Evolutionary conservation across 202 grass and related monocot species (phyloP).

Genomic region (Carex sylvatica): DNA sequence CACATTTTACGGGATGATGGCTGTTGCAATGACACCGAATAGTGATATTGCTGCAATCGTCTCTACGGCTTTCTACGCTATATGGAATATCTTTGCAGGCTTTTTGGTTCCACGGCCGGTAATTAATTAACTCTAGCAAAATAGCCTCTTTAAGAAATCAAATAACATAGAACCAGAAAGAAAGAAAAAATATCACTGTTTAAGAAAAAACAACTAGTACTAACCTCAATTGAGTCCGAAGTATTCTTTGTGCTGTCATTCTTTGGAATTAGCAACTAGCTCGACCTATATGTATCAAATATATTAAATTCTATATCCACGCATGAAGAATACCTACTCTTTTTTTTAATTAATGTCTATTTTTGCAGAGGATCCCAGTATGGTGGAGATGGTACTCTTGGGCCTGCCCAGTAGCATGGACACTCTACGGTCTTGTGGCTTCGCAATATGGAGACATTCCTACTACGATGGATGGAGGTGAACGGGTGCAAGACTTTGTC

Average conservation of each 20-base stretch:
- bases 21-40: constrained; percentile 89
- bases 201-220: not conserved
- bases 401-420: constrained; percentile 89
- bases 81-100: constrained; percentile 97
- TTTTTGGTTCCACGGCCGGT: constrained; percentile 83
- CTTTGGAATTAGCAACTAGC: not conserved
- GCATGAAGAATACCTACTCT: constrained; percentile 12
- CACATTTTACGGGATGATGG: constrained; percentile 99
- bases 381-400: constrained; percentile 99
- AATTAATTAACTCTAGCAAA: constrained; percentile 29
- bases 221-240: not conserved
- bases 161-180: not conserved
- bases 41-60: constrained; percentile 91
- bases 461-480: constrained; percentile 30
- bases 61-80: constrained; percentile 77
- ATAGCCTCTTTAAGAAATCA: not conserved
- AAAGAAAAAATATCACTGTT: not conserved
- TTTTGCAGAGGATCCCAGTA: constrained; percentile 84
- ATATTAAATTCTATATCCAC: not conserved
- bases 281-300: not conserved
- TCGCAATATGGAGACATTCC: constrained; percentile 72
- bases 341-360: not conserved
- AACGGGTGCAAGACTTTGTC: constrained; percentile 51
- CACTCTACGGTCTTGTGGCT: constrained; percentile 77
- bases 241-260: not conserved